These are phyloP conservation scores for Boletus reticulatus DNA, from an alignment of 768 basidiomycete species.

Conservation along the genomic window DNA sequence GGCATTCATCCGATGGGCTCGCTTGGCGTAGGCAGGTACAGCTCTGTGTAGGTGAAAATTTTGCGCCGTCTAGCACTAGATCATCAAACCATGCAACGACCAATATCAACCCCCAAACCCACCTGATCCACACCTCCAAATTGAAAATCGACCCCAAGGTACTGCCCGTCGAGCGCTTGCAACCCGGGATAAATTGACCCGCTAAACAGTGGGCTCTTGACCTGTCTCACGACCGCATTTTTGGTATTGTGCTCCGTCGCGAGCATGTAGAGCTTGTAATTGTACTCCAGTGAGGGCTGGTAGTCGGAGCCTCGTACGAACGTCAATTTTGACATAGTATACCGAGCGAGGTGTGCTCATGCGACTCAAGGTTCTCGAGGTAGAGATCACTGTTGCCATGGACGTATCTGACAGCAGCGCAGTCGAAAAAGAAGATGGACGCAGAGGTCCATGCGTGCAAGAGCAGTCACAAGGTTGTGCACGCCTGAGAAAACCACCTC, in stretches of 20 bases:
- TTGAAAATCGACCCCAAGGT: constrained; percentile 94
- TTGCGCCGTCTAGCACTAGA: neutral
- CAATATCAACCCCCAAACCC: too few relatives aligned
- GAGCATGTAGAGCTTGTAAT: constrained; percentile 78
- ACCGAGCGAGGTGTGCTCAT: constrained; percentile 82
- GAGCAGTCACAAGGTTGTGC: too few relatives aligned
- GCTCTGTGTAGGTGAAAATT: constrained; percentile 84
- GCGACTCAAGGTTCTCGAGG: too few relatives aligned
- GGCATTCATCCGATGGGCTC: constrained; percentile 95
- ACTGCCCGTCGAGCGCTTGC: constrained; percentile 96
- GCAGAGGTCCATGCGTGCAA: too few relatives aligned
- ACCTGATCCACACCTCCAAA: constrained; percentile 98
- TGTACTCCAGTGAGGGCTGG: constrained; percentile 87
- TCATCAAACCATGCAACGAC: neutral
- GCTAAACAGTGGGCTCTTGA: constrained; percentile 87
- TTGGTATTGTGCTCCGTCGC: constrained; percentile 96
- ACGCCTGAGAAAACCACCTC: too few relatives aligned
- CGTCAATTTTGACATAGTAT: constrained; percentile 87
- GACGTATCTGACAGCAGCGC: too few relatives aligned
- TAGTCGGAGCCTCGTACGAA: constrained; percentile 93
- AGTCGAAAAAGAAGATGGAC: too few relatives aligned
- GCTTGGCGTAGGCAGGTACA: constrained; percentile 95
- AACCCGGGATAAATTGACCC: too few relatives aligned
- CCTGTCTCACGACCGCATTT: constrained; percentile 99
- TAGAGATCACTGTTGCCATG: too few relatives aligned